Evolutionary conservation across 306 rosid species (phyloP).

Genomic region (Ziziphus jujuba): DNA sequence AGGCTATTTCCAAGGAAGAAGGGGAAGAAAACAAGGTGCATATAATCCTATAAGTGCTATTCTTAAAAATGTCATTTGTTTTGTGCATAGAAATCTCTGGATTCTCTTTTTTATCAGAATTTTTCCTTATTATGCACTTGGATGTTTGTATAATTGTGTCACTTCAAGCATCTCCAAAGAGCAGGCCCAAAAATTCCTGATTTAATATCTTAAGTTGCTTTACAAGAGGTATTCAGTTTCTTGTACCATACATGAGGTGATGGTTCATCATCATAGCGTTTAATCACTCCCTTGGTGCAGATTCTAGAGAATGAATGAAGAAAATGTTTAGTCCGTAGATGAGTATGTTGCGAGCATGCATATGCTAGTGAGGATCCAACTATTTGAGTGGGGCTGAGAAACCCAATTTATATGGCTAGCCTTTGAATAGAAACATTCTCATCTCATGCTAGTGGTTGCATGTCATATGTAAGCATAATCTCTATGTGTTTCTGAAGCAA

Average conservation of each 20-base stretch:
- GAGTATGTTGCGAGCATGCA: no score
- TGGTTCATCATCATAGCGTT: background rate
- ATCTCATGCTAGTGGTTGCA: background rate
- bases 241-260: background rate
- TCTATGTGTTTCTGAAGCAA: background rate
- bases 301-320: no score
- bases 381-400: background rate
- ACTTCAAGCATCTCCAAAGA: no score
- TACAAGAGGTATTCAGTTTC: no score
- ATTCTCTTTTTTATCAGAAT: no score
- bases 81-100: no score
- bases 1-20: slow-evolving; percentile 32
- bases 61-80: background rate
- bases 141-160: no score
- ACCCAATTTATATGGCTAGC: background rate
- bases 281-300: no score
- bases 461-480: background rate
- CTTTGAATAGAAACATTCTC: background rate
- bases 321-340: no score
- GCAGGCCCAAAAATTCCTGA: no score
- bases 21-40: slow-evolving; percentile 32
- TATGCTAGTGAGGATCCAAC: no score
- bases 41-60: slow-evolving; percentile 8
- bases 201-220: background rate
- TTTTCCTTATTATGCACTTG: no score